These are phyloP conservation scores for Bipolaris gigantea DNA, from an alignment of 2,329 filamentous ascomycete genomes.

Conservation along the genomic window DNA sequence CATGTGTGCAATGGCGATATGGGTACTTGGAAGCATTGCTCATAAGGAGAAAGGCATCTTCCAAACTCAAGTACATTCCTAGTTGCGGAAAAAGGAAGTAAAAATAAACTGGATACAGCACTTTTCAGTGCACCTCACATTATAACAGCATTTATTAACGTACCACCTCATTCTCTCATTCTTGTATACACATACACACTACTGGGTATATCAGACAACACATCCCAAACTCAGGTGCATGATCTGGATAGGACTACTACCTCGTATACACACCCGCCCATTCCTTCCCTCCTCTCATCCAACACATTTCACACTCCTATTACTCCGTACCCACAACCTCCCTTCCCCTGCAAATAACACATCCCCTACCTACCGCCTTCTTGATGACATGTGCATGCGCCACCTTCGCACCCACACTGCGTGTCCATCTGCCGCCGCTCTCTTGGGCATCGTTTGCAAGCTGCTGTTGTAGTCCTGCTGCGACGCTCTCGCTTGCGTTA, in stretches of 20 bases:
- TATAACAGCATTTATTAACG: neutral
- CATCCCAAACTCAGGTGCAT: neutral
- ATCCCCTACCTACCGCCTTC: slow-evolving; percentile 67
- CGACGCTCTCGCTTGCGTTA: slow-evolving; percentile 46
- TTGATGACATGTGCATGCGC: slow-evolving; percentile 74
- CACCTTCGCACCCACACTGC: slow-evolving; percentile 65
- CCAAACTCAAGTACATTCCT: neutral
- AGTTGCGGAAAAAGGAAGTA: neutral
- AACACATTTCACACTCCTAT: neutral
- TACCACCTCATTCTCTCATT: neutral
- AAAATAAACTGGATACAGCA: neutral
- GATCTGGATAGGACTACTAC: neutral
- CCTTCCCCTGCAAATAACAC: slow-evolving; percentile 41
- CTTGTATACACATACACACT: neutral
- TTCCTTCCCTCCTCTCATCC: neutral
- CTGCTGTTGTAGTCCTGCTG: slow-evolving; percentile 50
- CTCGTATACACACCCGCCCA: neutral
- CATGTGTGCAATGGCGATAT: too few species aligned
- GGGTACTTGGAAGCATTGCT: too few species aligned
- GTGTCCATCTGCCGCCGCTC: slow-evolving; percentile 51
- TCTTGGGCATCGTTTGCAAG: slow-evolving; percentile 48
- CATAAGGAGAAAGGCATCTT: neutral
- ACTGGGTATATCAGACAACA: neutral
- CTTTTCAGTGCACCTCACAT: neutral
- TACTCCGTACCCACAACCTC: slow-evolving; percentile 28